These are phyloP conservation scores for Nemania sp. DNA, from an alignment of 2,329 filamentous ascomycete species.

Conservation along the genomic window DNA sequence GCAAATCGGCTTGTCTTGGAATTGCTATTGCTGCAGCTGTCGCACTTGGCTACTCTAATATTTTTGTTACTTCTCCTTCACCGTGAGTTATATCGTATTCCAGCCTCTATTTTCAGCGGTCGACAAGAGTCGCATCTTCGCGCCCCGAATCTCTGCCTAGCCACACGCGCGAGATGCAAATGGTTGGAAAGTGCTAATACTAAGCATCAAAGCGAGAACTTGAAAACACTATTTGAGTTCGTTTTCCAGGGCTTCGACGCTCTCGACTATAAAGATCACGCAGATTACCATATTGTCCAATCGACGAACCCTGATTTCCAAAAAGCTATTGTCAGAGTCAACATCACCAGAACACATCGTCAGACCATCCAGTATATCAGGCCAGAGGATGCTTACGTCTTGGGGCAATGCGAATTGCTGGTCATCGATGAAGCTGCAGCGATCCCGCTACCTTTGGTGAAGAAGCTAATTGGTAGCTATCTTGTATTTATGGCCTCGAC, in stretches of 20 bases:
- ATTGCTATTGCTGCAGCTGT: constrained; percentile 92
- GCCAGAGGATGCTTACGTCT: constrained; percentile 90
- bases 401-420: constrained; percentile 91
- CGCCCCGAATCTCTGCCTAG: background rate
- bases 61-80: constrained; percentile 80
- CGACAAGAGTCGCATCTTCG: constrained; percentile 69
- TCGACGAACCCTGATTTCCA: constrained; percentile 98
- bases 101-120: background rate
- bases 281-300: constrained; percentile 97
- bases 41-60: constrained; percentile 97
- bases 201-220: constrained; percentile 64
- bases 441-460: constrained; percentile 88
- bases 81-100: constrained; percentile 18
- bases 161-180: background rate
- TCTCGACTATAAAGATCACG: constrained; percentile 88
- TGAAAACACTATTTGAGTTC: constrained; percentile 98
- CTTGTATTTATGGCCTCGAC: constrained; percentile 99
- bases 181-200: too few species aligned
- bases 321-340: constrained; percentile 96
- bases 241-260: constrained; percentile 98
- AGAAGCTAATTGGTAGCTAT: constrained; percentile 94
- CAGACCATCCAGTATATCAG: constrained; percentile 99
- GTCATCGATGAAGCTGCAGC: constrained; percentile 98
- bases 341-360: constrained; percentile 90
- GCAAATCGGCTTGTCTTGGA: constrained; percentile 95